phyloP scores from a whole-genome alignment of 306 rosid genomes.

The Cucurbita maxima region DNA sequence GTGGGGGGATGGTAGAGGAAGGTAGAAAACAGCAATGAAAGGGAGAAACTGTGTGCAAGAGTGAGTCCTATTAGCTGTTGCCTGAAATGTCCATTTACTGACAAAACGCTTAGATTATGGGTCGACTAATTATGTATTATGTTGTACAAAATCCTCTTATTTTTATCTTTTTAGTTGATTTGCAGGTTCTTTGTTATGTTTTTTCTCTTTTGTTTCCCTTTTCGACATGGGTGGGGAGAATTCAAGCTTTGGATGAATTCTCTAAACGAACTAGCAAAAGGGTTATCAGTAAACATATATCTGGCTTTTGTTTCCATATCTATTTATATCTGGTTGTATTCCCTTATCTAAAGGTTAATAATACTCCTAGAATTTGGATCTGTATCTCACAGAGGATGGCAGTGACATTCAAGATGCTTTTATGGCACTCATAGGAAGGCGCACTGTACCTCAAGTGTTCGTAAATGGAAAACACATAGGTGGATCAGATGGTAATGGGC shows the following conservation, averaged over 20 bases:
- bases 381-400: slow-evolving; percentile 59
- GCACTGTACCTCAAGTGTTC: slow-evolving; percentile 90
- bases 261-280: background rate
- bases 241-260: background rate
- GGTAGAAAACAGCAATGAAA: background rate
- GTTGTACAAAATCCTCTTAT: background rate
- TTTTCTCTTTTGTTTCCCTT: background rate
- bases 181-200: background rate
- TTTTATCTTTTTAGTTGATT: background rate
- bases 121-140: background rate
- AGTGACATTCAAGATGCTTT: slow-evolving; percentile 51
- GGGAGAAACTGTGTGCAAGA: background rate
- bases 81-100: background rate
- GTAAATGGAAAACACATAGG: slow-evolving; percentile 73
- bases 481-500: slow-evolving; percentile 73
- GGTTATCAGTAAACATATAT: background rate
- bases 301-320: background rate
- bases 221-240: background rate
- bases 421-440: slow-evolving; percentile 49
- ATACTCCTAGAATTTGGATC: background rate
- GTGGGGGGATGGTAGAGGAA: background rate
- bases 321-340: background rate
- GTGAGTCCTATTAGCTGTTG: background rate
- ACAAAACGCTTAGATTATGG: background rate
- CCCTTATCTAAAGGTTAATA: background rate